Base-by-base conservation (phyloP, 139 green algal genomes). In the Astrephomene gubernaculifera region DNA sequence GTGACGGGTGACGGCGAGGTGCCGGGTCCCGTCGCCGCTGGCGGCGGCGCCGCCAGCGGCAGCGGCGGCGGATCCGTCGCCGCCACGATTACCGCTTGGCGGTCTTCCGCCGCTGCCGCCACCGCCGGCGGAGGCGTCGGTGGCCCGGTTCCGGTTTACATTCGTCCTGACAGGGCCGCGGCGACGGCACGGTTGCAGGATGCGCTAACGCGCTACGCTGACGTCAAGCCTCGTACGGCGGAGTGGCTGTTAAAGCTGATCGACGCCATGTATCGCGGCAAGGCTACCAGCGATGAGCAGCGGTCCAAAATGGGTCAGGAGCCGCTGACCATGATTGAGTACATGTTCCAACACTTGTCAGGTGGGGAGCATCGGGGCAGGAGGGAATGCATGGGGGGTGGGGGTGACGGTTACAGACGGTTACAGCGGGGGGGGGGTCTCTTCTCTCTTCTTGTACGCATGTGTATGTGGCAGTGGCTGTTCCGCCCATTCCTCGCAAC, bases 291-390 rank as follows among this genome's bases (percentile, higher is more conserved):
- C 27, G 88, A 89, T 45, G 85, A 89, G 41, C 65, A 81, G 72
- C 74, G 88, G 12, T 63, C 67, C 35, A 86, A 84, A 57, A 71
- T 53, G n/a, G 81, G 64, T 2, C 88, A 88, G 73, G 79, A 89
- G 64, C 88, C 88, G 25, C 67, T 91, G 52, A 81, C 72, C 24
- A 74, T 91, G 53, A 70, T 89, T 4, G 88, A 89, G 64, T 91
- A 83, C 67, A 76, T 91, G 79, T 91, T 89, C 83, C 88, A 91
- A 45, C 83, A 91, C 82, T 49, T 91, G 33, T 71, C 76, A 27
- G 83, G 87, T 90, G 57, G 45, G 45, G 17, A 52, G n/a, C 9
- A 12, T 29, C 7, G 43, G 1, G 70, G 38, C 14, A 6, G 29
- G n/a, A n/a, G n/a, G n/a, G n/a, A n/a, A n/a, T n/a, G n/a, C n/a